Evolutionary conservation across 139 green algal species (phyloP).

Genomic region (Closterium sp.): DNA sequence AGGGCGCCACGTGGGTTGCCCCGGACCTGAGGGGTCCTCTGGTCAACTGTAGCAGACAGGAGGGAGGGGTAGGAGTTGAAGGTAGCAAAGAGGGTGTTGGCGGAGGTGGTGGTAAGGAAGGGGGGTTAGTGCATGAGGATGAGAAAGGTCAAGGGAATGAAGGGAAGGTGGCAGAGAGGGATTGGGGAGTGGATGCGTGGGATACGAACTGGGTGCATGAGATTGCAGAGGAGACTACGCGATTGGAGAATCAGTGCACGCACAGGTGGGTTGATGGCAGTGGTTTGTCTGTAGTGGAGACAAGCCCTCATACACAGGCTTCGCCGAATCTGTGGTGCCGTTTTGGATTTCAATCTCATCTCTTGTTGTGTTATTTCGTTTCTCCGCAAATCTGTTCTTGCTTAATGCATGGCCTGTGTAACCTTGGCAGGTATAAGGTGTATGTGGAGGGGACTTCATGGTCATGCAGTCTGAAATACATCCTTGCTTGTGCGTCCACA

Average conservation of each 20-base stretch:
- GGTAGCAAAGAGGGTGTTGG: neutral
- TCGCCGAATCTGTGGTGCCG: no score
- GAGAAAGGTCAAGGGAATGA: neutral
- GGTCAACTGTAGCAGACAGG: neutral
- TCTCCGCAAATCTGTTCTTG: neutral
- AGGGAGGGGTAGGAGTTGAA: neutral
- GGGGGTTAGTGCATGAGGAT: no score
- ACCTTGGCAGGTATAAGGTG: constrained; percentile 35
- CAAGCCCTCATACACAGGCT: no score
- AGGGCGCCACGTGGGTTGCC: constrained; percentile 14
- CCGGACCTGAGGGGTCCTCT: neutral
- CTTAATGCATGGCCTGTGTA: neutral
- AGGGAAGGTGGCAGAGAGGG: neutral
- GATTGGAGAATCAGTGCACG: constrained; percentile 29
- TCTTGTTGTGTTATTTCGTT: no score
- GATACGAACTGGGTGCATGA: constrained; percentile 16
- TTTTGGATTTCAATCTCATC: no score
- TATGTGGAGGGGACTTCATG: constrained; percentile 38
- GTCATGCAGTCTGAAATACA: constrained; percentile 41
- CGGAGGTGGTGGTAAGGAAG: neutral
- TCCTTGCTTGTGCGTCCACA: constrained; percentile 32
- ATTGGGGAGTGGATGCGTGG: constrained; percentile 1
- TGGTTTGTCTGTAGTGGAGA: no score
- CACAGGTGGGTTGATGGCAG: constrained; percentile 20
- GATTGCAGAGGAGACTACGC: neutral